Conservation (phyloP, 768 basidiomycete genomes). For the Pleurotus giganteus region DNA sequence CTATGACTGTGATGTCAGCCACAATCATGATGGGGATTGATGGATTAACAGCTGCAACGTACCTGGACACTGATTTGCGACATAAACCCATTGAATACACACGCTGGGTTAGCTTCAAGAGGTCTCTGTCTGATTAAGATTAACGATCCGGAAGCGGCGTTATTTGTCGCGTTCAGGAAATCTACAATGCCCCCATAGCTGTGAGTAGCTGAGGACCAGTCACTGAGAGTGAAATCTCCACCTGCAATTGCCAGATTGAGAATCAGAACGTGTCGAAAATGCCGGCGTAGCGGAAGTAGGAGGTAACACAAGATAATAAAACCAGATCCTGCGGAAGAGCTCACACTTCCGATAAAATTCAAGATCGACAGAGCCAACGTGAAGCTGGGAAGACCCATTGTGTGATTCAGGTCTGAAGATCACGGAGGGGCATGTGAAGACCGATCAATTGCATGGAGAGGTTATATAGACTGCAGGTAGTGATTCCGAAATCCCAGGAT, state of each 20-base stretch:
- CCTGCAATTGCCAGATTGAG: conserved; percentile 15
- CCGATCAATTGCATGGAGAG: no score
- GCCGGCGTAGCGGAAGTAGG: conserved; percentile 9
- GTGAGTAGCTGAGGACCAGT: not conserved
- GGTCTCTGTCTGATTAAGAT: conserved; percentile 7
- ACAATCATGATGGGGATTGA: not conserved
- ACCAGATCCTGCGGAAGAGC: conserved; percentile 13
- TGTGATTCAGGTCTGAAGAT: not conserved
- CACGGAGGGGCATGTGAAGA: no score
- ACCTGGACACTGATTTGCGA: conserved; percentile 9
- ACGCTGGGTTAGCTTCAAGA: conserved; percentile 2
- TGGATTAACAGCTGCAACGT: not conserved
- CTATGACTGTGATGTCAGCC: not conserved
- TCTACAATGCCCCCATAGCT: not conserved
- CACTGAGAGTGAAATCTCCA: conserved; percentile 8
- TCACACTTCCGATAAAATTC: conserved; percentile 10
- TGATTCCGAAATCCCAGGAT: no score
- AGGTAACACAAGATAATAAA: conserved; percentile 17
- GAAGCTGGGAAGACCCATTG: conserved; percentile 16
- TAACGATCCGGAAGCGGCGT: conserved; percentile 4
- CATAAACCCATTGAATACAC: conserved; percentile 8
- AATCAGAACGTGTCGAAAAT: conserved; percentile 17
- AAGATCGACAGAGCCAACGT: conserved; percentile 9
- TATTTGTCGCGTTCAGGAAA: conserved; percentile 3
- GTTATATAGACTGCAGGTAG: no score